A percentile compares a stretch with the other conserved stretches of the same genome.
phyloP scores from a whole-genome alignment of 306 rosid genomes.

The Neltuma alba region DNA sequence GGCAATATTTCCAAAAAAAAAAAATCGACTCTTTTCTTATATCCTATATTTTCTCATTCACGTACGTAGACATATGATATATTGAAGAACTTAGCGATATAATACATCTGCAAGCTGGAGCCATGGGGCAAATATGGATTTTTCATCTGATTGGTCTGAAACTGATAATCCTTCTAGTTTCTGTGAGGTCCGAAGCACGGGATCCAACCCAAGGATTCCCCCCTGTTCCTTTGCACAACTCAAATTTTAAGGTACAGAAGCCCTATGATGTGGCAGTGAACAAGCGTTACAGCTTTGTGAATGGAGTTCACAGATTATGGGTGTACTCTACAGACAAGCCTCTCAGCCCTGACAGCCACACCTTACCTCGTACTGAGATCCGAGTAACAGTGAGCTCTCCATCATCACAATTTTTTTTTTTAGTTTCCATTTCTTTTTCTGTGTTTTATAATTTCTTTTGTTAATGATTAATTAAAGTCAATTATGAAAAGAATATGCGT shows the following conservation, averaged over 20 bases:
- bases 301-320: constrained; percentile 45
- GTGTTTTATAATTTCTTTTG: no score
- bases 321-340: constrained; percentile 45
- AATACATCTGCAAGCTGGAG: not conserved
- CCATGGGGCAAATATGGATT: constrained; percentile 8
- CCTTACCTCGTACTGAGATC: constrained; percentile 47
- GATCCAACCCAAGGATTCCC: constrained; percentile 46
- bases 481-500: no score
- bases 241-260: constrained; percentile 38
- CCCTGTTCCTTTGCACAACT: constrained; percentile 21
- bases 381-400: constrained; percentile 27
- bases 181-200: not conserved
- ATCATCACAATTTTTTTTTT: no score
- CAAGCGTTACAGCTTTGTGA: constrained; percentile 34
- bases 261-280: constrained; percentile 37
- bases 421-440: no score
- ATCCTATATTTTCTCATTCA: no score
- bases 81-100: not conserved
- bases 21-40: no score
- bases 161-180: constrained; percentile 11
- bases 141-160: constrained; percentile 19
- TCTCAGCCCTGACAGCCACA: constrained; percentile 1
- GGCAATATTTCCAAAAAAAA: not conserved
- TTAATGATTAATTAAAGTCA: no score
- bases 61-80: no score